phyloP scores from a whole-genome alignment of 345 rosid genomes.

The Hibiscus syriacus region DNA sequence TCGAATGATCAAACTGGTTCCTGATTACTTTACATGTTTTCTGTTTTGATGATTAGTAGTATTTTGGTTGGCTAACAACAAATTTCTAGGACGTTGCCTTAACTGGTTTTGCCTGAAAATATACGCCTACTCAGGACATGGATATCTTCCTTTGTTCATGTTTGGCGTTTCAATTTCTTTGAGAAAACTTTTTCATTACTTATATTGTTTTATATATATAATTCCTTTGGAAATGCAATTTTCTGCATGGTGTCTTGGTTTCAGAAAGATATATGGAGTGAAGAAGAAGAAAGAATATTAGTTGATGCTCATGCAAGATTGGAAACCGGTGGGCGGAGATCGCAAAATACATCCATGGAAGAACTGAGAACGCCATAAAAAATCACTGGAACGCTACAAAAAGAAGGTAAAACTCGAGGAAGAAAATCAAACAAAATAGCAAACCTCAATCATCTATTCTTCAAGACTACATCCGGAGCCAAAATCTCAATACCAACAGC shows the following conservation, averaged over 20 bases:
- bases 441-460: constrained; percentile 54
- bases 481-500: constrained; percentile 18
- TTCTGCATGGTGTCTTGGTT: background rate
- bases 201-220: no score
- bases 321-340: constrained; percentile 99
- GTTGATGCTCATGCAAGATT: constrained; percentile 66
- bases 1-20: background rate
- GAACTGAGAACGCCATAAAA: constrained; percentile 85
- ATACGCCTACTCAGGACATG: background rate
- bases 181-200: no score
- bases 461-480: constrained; percentile 71
- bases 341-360: constrained; percentile 69
- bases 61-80: background rate
- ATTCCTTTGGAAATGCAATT: background rate
- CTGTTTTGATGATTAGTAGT: background rate
- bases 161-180: no score
- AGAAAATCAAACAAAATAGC: constrained; percentile 38
- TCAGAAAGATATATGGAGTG: constrained; percentile 91
- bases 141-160: no score
- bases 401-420: constrained; percentile 69
- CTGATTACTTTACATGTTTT: background rate
- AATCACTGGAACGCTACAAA: constrained; percentile 96
- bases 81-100: background rate
- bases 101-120: background rate
- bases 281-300: constrained; percentile 71